Evolutionary conservation across 441 rosid species (phyloP).

Genomic region (Gossypium davidsonii): DNA sequence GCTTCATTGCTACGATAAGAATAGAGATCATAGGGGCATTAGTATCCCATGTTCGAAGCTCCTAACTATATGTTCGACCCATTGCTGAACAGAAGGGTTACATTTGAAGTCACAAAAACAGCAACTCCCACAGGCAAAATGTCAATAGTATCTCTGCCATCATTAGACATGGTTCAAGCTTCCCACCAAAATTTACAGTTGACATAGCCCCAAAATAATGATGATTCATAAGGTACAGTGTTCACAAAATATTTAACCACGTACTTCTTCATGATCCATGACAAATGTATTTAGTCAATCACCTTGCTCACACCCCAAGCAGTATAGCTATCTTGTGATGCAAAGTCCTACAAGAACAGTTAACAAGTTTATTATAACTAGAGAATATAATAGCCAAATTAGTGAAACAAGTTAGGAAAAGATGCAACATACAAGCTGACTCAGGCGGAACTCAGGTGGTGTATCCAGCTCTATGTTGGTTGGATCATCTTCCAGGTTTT

Average conservation of each 20-base stretch:
- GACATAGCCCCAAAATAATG: not conserved
- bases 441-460: conserved; percentile 84
- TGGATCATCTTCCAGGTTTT: conserved; percentile 60
- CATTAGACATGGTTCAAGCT: conserved; percentile 5
- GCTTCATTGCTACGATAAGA: not conserved
- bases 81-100: not conserved
- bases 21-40: not conserved
- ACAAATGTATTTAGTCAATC: not conserved
- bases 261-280: not conserved
- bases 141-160: not conserved
- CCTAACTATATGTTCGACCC: not conserved
- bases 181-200: conserved; percentile 18
- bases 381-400: not conserved
- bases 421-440: conserved; percentile 70
- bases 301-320: conserved; percentile 69
- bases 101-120: not conserved
- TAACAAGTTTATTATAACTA: not conserved
- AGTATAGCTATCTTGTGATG: conserved; percentile 82
- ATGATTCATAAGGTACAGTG: not conserved
- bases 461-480: conserved; percentile 78
- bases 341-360: conserved; percentile 53
- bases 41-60: not conserved
- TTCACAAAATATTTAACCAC: conserved; percentile 3
- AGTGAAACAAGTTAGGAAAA: not conserved
- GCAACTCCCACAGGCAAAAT: not conserved